Conservation (phyloP, 2,329 filamentous ascomycete genomes). For the Cladophialophora bantiana region DNA sequence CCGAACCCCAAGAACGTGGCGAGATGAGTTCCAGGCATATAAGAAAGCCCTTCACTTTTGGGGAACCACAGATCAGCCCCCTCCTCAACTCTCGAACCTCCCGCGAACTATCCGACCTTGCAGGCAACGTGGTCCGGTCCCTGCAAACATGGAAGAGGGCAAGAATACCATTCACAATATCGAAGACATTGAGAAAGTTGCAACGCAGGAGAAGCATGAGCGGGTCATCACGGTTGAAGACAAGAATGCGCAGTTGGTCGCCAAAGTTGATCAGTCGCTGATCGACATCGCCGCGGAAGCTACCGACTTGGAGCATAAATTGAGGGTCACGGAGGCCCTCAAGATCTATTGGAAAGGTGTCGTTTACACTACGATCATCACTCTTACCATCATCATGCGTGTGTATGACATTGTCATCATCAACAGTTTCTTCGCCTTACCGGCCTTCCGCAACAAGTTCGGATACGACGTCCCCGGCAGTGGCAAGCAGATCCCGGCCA, state of each 20-base stretch:
- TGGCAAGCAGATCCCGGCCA: conserved; percentile 57
- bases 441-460: conserved; percentile 43
- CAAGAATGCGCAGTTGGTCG: conserved; percentile 14
- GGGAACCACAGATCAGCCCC: not conserved
- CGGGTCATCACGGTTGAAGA: conserved; percentile 10
- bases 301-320: conserved; percentile 17
- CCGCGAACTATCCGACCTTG: not conserved
- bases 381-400: conserved; percentile 41
- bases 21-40: not conserved
- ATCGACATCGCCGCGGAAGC: conserved; percentile 15
- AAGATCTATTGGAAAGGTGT: conserved; percentile 18
- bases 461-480: conserved; percentile 38
- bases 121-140: not conserved
- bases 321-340: conserved; percentile 10
- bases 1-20: not conserved
- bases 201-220: not conserved
- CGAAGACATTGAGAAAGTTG: conserved; percentile 12
- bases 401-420: conserved; percentile 42
- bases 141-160: conserved; percentile 1
- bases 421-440: conserved; percentile 42
- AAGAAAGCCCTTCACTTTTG: not conserved
- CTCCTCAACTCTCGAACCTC: not conserved
- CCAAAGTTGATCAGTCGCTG: conserved; percentile 16
- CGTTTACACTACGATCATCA: conserved; percentile 9
- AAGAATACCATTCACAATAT: conserved; percentile 2